phyloP scores from a whole-genome alignment of 176 grass and related monocot genomes.

The Carex parvula region DNA sequence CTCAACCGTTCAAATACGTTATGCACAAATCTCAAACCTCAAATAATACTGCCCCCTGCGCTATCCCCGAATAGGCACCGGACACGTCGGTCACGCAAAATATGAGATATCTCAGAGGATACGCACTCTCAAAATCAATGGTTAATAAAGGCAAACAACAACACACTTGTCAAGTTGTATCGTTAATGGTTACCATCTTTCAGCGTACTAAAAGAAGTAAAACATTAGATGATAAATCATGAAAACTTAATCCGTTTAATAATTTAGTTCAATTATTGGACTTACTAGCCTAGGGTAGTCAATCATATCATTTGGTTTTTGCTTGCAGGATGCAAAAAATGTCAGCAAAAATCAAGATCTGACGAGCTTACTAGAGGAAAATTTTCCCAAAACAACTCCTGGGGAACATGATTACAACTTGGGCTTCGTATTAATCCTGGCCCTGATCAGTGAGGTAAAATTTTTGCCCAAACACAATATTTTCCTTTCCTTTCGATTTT shows the following conservation, averaged over 20 bases:
- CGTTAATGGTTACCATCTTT: not conserved
- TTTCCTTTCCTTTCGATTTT: not conserved
- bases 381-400: conserved; percentile 15
- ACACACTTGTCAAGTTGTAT: not conserved
- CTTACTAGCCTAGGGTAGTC: not conserved
- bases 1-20: no score
- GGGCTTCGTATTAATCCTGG: conserved; percentile 44
- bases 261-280: not conserved
- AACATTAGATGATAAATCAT: not conserved
- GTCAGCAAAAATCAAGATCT: conserved; percentile 28
- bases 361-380: conserved; percentile 37
- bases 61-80: no score
- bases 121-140: not conserved
- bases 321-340: not conserved
- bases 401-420: conserved; percentile 28
- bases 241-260: not conserved
- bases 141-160: not conserved
- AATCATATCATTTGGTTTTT: not conserved
- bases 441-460: conserved; percentile 54
- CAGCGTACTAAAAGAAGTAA: not conserved
- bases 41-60: no score
- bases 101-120: no score
- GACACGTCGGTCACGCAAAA: no score
- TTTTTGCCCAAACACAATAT: not conserved
- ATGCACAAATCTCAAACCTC: no score